Base-by-base conservation (phyloP, 2,329 filamentous ascomycete species). In the Beauveria rudraprayagi region DNA sequence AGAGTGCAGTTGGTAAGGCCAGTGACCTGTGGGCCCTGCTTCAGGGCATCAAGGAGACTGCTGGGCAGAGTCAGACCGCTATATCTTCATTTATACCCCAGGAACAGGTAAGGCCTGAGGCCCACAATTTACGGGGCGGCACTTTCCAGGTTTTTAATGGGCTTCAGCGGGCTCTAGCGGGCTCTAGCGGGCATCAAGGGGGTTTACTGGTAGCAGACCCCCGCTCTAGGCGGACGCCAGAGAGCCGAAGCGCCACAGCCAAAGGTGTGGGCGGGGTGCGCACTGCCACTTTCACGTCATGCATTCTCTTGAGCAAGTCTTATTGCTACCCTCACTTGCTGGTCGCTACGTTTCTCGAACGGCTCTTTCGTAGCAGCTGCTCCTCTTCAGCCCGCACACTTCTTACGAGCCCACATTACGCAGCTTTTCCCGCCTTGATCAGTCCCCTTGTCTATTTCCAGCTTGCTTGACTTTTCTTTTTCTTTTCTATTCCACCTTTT, bases 271-370 rank as follows among this genome's bases (percentile, higher is more conserved):
- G 56, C 56, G 56, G 56, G 47, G 56, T 26, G 53, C 53, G 24
- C 56, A 58, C 55, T 58, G 56, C 56, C 56, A 58, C 56, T 34
- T 57, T 58, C 56, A 51, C 56, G 56, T 58, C 56, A 58, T 58
- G 22, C 56, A 58, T 58, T 47, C 43, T 14, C 44, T 44, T 24
- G 24, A 24, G 6, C 24, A 34, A 34, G 34, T 37, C 34, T 16
- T 37, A 4, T 34, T 34, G 30, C 30, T 34, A 34, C 30, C 10
- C 30, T 37, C 34, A 37, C 34, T 37, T 37, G 34, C 34, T 37
- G 11, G 34, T 37, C 10, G 34, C 34, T 6, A 14, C 34, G 5
- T 14, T 34, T 37, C 30, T 37, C 10, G 11, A 37, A 14, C 34
- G 34, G 5, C 19, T 43, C 51, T 17, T 34, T 28, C n/a, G 41